These are phyloP conservation scores for Colletotrichum eremochloae DNA, from an alignment of 2,329 filamentous ascomycete genomes.

Conservation along the genomic window DNA sequence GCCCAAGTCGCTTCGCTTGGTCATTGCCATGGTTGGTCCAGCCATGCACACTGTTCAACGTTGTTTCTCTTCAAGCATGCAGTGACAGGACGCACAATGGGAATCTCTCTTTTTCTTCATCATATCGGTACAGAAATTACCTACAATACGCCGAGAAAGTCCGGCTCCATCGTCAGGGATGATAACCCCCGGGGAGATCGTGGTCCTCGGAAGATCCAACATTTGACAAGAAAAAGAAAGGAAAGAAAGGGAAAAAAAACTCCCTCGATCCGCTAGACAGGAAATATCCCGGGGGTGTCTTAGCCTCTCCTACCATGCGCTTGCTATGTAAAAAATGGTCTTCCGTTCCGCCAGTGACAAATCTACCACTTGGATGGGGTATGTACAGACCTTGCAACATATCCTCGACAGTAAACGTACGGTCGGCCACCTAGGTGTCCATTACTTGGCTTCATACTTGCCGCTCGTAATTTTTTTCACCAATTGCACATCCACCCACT, in stretches of 20 bases:
- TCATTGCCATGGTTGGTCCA: not conserved
- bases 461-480: conserved; percentile 79
- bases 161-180: conserved; percentile 5
- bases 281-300: conserved; percentile 17
- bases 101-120: conserved; percentile 25
- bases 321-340: conserved; percentile 41
- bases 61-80: not conserved
- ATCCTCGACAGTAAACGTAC: conserved; percentile 6
- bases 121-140: conserved; percentile 36
- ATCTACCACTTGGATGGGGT: conserved; percentile 29
- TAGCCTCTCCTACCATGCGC: conserved; percentile 28
- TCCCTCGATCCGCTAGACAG: conserved; percentile 20
- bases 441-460: conserved; percentile 74
- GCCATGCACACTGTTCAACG: not conserved
- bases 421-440: conserved; percentile 28
- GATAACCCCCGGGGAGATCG: not conserved
- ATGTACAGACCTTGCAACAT: conserved; percentile 27
- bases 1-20: not conserved
- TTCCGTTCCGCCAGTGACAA: conserved; percentile 22
- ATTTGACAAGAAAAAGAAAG: conserved; percentile 2
- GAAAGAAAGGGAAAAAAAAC: not conserved
- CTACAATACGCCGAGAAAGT: conserved; percentile 14
- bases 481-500: conserved; percentile 77
- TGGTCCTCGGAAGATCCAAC: conserved; percentile 16
- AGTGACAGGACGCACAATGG: not conserved